Conservation (phyloP, 2,329 filamentous ascomycete species). For the Diaporthe batatas region DNA sequence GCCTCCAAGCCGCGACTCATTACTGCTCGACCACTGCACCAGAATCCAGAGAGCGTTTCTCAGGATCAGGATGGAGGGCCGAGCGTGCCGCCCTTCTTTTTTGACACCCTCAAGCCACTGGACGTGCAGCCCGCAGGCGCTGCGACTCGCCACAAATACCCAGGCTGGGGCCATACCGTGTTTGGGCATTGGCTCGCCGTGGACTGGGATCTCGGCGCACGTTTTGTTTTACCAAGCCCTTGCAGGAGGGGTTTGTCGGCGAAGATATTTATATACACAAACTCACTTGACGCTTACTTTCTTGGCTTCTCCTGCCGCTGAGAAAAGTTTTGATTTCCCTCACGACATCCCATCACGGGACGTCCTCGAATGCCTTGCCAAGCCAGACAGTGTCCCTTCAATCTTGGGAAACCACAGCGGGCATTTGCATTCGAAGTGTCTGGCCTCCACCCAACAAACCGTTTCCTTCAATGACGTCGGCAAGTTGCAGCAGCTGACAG, state of each 20-base stretch:
- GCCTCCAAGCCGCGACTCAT: slow-evolving; percentile 22
- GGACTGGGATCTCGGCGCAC: too few species aligned
- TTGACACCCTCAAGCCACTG: background rate
- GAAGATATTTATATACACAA: background rate
- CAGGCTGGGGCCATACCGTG: background rate
- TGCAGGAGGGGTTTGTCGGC: background rate
- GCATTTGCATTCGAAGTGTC: slow-evolving; percentile 25
- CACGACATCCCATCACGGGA: background rate
- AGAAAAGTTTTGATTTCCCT: background rate
- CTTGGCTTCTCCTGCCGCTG: slow-evolving; percentile 8
- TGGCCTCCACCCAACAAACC: background rate
- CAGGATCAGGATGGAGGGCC: slow-evolving; percentile 1
- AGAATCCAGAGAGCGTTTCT: slow-evolving; percentile 6
- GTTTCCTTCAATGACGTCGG: background rate
- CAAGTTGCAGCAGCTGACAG: background rate
- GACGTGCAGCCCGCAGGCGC: slow-evolving; percentile 8
- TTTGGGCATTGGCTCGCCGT: background rate
- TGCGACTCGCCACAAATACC: slow-evolving; percentile 15
- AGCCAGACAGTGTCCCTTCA: background rate
- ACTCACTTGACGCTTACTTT: background rate
- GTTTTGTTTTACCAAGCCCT: background rate
- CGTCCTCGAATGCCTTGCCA: background rate
- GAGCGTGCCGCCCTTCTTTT: slow-evolving; percentile 9
- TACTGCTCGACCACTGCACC: slow-evolving; percentile 17
- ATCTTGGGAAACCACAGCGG: background rate